Evolutionary conservation across 2,329 filamentous ascomycete species (phyloP).

Genomic region (Xylariaceae sp.): DNA sequence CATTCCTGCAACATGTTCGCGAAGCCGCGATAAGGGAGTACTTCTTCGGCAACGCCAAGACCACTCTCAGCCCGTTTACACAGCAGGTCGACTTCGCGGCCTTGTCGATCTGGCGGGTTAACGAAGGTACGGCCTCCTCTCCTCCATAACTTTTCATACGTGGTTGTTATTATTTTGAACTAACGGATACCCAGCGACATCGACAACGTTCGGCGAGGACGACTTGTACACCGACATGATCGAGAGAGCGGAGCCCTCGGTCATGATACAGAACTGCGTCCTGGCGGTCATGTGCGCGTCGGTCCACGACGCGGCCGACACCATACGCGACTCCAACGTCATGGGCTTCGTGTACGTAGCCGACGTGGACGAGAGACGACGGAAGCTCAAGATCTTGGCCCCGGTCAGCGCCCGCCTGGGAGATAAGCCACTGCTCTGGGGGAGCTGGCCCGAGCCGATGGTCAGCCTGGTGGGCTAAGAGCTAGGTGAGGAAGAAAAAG

Average conservation of each 20-base stretch:
- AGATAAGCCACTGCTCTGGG: conserved; percentile 79
- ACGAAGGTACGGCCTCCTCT: conserved; percentile 54
- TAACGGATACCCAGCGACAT: conserved; percentile 13
- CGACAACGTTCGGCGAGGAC: conserved; percentile 21
- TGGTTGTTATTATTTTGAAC: neutral
- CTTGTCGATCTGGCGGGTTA: conserved; percentile 72
- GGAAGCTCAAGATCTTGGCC: conserved; percentile 77
- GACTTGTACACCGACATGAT: conserved; percentile 45
- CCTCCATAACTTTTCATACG: no score
- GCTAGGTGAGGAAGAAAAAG: neutral
- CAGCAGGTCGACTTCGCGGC: conserved; percentile 80
- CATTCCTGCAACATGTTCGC: conserved; percentile 72
- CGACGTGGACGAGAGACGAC: conserved; percentile 84
- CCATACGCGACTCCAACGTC: conserved; percentile 78
- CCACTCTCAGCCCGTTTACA: conserved; percentile 83
- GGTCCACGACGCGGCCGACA: conserved; percentile 67
- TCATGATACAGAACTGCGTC: conserved; percentile 76
- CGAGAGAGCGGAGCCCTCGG: conserved; percentile 65
- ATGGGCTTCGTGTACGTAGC: conserved; percentile 94
- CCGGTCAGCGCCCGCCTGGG: conserved; percentile 83
- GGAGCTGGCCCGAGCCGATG: conserved; percentile 82
- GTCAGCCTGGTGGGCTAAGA: conserved; percentile 68
- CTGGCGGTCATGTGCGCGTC: conserved; percentile 83
- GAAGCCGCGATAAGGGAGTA: conserved; percentile 86
- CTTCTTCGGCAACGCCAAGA: conserved; percentile 83